Evolutionary conservation across 148 eudicot species (phyloP), one percentile per base, ranked within the genome.

Genomic region (Mesembryanthemum crystallinum): DNA sequence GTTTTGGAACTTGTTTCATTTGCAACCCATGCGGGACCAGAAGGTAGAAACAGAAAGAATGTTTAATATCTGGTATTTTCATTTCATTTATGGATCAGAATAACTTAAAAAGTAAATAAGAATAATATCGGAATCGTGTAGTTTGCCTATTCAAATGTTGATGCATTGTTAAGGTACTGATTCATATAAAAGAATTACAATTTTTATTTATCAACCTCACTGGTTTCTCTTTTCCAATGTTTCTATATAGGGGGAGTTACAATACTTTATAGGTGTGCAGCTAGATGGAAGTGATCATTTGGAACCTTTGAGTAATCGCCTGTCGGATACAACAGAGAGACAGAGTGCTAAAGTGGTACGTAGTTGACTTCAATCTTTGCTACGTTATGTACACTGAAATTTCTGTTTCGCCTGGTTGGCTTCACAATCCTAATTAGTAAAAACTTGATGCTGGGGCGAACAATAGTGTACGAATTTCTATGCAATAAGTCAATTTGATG

Each of bases 21-120:
- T 96, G 92, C 99, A 96, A 77, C 98, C 99, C 32, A 96, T 96
- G 99, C 87, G 93, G 55, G 99, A 96, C 79, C 97, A 92, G 74
- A 96, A 92, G 99, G 99, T 95, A 81, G 47, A 37, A 37, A 43
- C 11, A 52, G 73, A 72, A 28, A 33, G 7, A 58, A 20, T 69
- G 28, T 49, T 7, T 68, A 25, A 33, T 39, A 42, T 28, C 1
- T 49, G 18, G 43, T 39, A 59, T 0, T 37, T 8, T 72, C 13
- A 61, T 60, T 25, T 30, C 37, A 28, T 29, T 21, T 55, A 43
- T 64, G 27, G 20, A 60, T 58, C 52, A 47, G 70, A 29, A 27
- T 30, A 23, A 67, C 29, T 57, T 2, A 14, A 60, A n/a, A 28
- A 71, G 13, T 15, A 65, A 29, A 37, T 28, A 67, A 68, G 20